Evolutionary conservation across 306 rosid genomes (phyloP), one percentile per base, ranked within the genome.

Genomic region (Gleditsia sinensis): DNA sequence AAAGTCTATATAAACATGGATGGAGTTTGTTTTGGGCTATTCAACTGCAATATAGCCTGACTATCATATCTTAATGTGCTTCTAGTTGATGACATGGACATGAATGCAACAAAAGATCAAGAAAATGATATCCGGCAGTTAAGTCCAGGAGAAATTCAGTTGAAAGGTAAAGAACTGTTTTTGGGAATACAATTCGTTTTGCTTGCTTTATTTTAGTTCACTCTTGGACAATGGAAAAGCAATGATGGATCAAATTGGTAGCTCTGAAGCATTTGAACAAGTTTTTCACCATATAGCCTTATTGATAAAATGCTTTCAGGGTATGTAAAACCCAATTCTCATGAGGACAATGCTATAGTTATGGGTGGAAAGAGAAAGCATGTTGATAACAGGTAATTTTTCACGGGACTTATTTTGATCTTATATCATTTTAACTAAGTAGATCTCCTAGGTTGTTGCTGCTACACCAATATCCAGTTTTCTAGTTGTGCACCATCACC

Each of bases 351-450:
- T 53, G 64, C 76, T 19, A 77, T 71, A 67, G 77, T 56, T 25
- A 43, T 42, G 74, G 91, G 87, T 69, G 76, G 68, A 78, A 94
- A 94, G 90, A 92, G 97, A 83, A 90, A 87, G 80, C 86, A 30
- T 68, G 69, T 61, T 45, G 84, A 83, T 82, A 55, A 64, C 88
- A 80, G 99, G 99, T 94, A 63, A 67, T 72, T 36, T 70, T 78
- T 1, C 16, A 4, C 19, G 12, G 32, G 66, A 33, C 12, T 34
- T 60, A 60, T 34, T 19, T 28, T 28, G 32, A 28, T 28, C 4
- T 4, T n/a, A n/a, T n/a, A n/a, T n/a, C n/a, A n/a, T n/a, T n/a
- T n/a, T n/a, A n/a, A n/a, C n/a, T n/a, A n/a, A n/a, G n/a, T 28
- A 28, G 32, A 28, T 28, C 32, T 28, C 32, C 32, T 28, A 28